Evolutionary conservation across 345 rosid species (phyloP).

Genomic region (Sonneratia caseolaris): DNA sequence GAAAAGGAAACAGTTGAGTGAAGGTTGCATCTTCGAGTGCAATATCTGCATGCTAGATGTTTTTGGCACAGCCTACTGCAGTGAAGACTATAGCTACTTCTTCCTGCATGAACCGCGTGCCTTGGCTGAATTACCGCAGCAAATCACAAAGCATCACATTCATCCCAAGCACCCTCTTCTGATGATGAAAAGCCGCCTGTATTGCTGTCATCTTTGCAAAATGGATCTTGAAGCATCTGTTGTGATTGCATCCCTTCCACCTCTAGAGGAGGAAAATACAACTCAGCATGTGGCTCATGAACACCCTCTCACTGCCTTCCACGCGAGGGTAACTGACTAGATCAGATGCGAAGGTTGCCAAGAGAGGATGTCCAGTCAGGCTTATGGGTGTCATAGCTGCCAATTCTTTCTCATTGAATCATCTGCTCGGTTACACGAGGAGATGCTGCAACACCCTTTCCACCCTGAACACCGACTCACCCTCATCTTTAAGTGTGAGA

Average conservation of each 20-base stretch:
- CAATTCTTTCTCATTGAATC: not conserved
- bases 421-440: not conserved
- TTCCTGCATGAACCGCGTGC: not conserved
- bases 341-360: not conserved
- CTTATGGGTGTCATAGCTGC: not conserved
- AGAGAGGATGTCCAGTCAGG: not conserved
- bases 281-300: not conserved
- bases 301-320: not conserved
- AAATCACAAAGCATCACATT: not conserved
- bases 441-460: not conserved
- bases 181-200: not conserved
- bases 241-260: not conserved
- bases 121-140: not conserved
- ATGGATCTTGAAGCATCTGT: not conserved
- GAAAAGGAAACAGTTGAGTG: not conserved
- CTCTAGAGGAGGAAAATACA: not conserved
- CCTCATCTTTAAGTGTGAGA: not conserved
- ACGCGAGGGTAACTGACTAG: not conserved
- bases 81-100: not conserved
- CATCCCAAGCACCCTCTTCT: not conserved
- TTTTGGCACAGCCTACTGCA: not conserved
- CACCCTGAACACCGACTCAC: not conserved
- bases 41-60: not conserved
- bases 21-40: not conserved
- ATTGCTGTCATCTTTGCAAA: not conserved